Evolutionary conservation across 1,284 basidiomycete genomes (phyloP), one percentile per base, ranked within the genome.

Genomic region (Coniferiporia weirii): DNA sequence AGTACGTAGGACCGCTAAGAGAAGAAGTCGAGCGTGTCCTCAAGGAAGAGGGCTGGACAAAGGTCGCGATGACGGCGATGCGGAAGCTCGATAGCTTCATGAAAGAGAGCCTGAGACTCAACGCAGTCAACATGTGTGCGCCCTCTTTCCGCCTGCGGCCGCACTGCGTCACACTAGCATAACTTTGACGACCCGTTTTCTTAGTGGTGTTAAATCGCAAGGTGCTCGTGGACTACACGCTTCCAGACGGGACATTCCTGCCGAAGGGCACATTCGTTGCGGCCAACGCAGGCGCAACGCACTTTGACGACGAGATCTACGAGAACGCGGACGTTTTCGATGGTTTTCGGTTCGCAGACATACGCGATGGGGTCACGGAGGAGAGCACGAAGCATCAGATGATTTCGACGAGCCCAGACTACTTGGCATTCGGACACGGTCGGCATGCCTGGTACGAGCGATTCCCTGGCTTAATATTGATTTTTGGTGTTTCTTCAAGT

Each of bases 21-120:
- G 73, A 78, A 47, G 80, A 81, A 62, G 69, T 77, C 5, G 73
- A 77, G 35, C 43, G 63, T 1, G 64, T 75, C 3, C 61, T 79
- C 3, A 61, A 61, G 0, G 61, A 70, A 44, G 70, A 78, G 4
- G 80, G 79, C 1, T 79, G 79, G 78, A 72, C 76, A 3, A 79
- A 77, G 63, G 64, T 60, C 0, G 70, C 74, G 0, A 59, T 81
- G 45, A 68, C 63, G 38, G 74, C 73, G 52, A 76, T 81, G 75
- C 65, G 64, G 56, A 76, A 74, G 61, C 55, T 79, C 1, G 79
- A 82, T 64, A 81, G 79, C 62, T 78, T 81, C 65, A 44, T 82
- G 35, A 73, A 69, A 50, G 79, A 81, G 63, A 69, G 70, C 1
- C 69, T 73, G 57, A 70, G 79, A 1, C 44, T 73, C 13, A 66